Base-by-base conservation (phyloP, 345 rosid species). In the Murraya paniculata region DNA sequence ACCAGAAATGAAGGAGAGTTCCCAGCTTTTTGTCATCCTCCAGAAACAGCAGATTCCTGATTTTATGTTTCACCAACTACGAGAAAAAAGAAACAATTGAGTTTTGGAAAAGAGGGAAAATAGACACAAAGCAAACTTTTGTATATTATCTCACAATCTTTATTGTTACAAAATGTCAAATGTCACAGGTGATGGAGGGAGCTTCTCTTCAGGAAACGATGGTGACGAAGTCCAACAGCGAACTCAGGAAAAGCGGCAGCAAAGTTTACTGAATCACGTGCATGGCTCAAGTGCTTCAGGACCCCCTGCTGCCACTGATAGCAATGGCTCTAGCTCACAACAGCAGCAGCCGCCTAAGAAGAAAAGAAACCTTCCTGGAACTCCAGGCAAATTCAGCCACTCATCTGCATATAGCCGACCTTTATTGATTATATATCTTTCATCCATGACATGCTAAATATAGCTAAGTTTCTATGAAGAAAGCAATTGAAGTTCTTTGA, bases 341-440 rank as follows among this genome's bases (percentile, higher is more conserved):
- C 89, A 82, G 16, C 89, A 82, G 50, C 87, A 76, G 67, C 75
- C 89, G 2, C 76, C 62, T n/a, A 91, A 88, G 93, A 91, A 87
- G 89, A 91, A 90, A 81, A 84, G 95, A 66, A 91, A 86, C 53
- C 87, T 90, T 11, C 95, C 93, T 30, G 95, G 91, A 82, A 91
- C 91, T 66, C 95, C 95, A 91, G 95, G 95, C 82, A 88, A 81
- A 55, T 25, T 69, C 74, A 74, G 60, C 76, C 61, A 11, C 60
- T 19, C 48, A 25, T 7, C 11, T 61, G 28, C 13, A 41, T 41
- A 38, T 18, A 7, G 53, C 39, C 7, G 35, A 8, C 8, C 16
- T 31, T 55, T 60, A 31, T n/a, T 53, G 9, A 45, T 45, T 45
- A 45, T 45, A 0, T 5, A 45, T 30, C 21, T 53, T 39, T 14